Percentiles rank a stretch among this genome's conserved stretches.
Evolutionary conservation across 1,139 yeast species (phyloP).

Genomic region (Candida albicans): DNA sequence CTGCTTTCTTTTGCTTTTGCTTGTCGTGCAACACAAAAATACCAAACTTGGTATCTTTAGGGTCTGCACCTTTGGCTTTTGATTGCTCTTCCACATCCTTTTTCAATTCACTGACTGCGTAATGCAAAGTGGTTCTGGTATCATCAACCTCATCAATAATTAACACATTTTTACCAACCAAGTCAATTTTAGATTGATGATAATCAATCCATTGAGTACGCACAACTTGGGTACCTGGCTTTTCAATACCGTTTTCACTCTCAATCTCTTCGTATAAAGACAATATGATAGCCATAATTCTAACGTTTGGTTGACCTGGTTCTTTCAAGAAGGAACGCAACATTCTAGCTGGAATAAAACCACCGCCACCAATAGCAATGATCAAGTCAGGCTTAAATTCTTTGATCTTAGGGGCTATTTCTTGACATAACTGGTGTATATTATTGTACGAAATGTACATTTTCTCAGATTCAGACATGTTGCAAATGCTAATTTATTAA

Average conservation of each 20-base stretch:
- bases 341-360: slow-evolving; percentile 94
- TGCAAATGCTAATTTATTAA: not conserved
- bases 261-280: slow-evolving; percentile 85
- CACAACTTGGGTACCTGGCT: slow-evolving; percentile 79
- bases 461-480: slow-evolving; percentile 48
- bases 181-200: slow-evolving; percentile 57
- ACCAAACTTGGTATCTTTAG: slow-evolving; percentile 71
- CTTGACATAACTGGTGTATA: slow-evolving; percentile 90
- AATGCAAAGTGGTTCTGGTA: slow-evolving; percentile 91
- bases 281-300: slow-evolving; percentile 91
- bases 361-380: slow-evolving; percentile 93
- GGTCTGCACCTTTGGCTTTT: slow-evolving; percentile 46
- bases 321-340: slow-evolving; percentile 86
- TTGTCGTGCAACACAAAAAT: slow-evolving; percentile 94
- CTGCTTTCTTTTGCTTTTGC: slow-evolving; percentile 82
- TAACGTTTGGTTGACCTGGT: slow-evolving; percentile 83
- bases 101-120: slow-evolving; percentile 82
- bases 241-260: slow-evolving; percentile 49
- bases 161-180: slow-evolving; percentile 78
- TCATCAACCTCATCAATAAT: slow-evolving; percentile 96
- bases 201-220: slow-evolving; percentile 97
- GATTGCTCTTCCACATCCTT: slow-evolving; percentile 72
- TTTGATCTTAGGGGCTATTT: slow-evolving; percentile 70
- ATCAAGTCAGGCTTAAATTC: slow-evolving; percentile 79
- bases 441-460: slow-evolving; percentile 88